Evolutionary conservation across 1,139 yeast genomes (phyloP).

Genomic region (Pichia sp.): DNA sequence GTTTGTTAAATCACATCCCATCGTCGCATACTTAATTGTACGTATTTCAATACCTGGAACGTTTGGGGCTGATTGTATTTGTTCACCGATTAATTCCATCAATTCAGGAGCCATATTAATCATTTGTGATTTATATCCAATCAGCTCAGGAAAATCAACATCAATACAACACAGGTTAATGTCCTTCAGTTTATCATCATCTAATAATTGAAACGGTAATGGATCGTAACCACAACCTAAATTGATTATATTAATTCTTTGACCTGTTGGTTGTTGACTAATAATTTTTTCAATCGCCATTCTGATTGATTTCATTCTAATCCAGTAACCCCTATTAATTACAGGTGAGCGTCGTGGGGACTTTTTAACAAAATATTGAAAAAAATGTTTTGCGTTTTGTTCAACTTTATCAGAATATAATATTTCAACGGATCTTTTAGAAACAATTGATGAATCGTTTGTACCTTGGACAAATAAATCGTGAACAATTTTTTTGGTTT

Average conservation of each 20-base stretch:
- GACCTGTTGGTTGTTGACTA: slow-evolving; percentile 11
- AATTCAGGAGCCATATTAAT: slow-evolving; percentile 46
- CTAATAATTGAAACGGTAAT: slow-evolving; percentile 61
- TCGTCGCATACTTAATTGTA: slow-evolving; percentile 46
- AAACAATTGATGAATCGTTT: slow-evolving; percentile 75
- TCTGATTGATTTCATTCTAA: slow-evolving; percentile 67
- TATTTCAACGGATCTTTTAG: slow-evolving; percentile 73
- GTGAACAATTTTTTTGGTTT: slow-evolving; percentile 44
- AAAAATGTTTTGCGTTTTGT: slow-evolving; percentile 33
- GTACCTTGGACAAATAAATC: slow-evolving; percentile 74
- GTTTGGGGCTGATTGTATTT: background rate
- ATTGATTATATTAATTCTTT: slow-evolving; percentile 44
- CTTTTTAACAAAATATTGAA: slow-evolving; percentile 61
- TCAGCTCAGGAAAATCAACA: slow-evolving; percentile 69
- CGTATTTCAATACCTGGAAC: slow-evolving; percentile 33
- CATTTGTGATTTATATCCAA: slow-evolving; percentile 46
- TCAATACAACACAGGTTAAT: slow-evolving; percentile 50
- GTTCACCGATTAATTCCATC: slow-evolving; percentile 35
- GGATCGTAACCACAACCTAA: slow-evolving; percentile 84
- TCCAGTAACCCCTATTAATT: slow-evolving; percentile 80
- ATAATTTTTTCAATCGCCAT: slow-evolving; percentile 44
- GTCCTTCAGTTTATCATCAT: slow-evolving; percentile 22
- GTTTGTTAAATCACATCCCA: slow-evolving; percentile 70
- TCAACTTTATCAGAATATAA: slow-evolving; percentile 44
- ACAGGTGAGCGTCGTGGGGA: slow-evolving; percentile 72